Base-by-base conservation (phyloP, 345 rosid genomes). In the Abelmoschus esculentus region DNA sequence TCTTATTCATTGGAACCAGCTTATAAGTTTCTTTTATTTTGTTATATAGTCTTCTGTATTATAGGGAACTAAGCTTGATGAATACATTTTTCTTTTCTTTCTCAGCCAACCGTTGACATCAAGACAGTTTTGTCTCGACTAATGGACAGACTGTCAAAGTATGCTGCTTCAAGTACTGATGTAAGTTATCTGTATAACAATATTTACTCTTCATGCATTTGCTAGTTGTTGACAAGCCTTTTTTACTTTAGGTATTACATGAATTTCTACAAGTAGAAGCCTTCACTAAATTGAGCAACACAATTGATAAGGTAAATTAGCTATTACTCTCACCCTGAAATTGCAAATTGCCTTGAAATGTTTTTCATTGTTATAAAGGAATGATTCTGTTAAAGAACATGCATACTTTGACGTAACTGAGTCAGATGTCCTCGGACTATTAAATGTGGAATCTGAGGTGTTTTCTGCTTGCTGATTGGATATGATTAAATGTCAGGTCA, bases 231-330 rank as follows among this genome's bases (percentile, higher is more conserved):
- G 42, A 56, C 66, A 13, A 17, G 28, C 14, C 17, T 17, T 44
- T 76, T 59, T 13, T 55, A 38, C 52, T 54, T 65, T 82, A 87
- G 89, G 84, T 85, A 26, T 77, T 92, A 55, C 91, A 88, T 50
- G 98, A 89, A 69, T 90, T 92, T 81, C 82, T 92, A 85, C 92
- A 88, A 87, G 98, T 88, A 28, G 96, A 90, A 80, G 98, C 98
- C 66, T 92, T 92, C 75, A 79, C 86, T 57, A 92, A 88, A 79
- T 76, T 92, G 75, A 92, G 85, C 85, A 81, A 79, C 79, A 93
- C 91, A 58, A 92, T 92, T 75, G 93, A 90, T 70, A 90, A 90
- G 96, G 98, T 88, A 69, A 61, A 9, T 58, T 5, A 66, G 6
- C 70, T 73, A 72, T 34, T n/a, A 54, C 67, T 73, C 71, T 78